Evolutionary conservation across 2,329 filamentous ascomycete species (phyloP).

Genomic region (Stagonosporopsis rhizophila): DNA sequence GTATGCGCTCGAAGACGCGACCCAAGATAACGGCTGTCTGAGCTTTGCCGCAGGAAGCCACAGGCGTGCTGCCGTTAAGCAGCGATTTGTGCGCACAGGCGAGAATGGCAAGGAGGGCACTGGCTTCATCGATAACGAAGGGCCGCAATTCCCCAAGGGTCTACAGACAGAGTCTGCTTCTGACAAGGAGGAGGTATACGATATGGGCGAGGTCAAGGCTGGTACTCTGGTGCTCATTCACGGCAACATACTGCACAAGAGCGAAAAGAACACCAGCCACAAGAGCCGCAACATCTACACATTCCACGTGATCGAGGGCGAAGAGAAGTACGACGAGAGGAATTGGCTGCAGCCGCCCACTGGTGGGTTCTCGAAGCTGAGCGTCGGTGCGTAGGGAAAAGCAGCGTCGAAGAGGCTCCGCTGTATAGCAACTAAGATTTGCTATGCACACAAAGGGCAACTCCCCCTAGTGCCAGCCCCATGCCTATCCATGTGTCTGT

Average conservation of each 20-base stretch:
- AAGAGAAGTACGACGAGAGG: conserved; percentile 77
- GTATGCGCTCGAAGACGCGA: conserved; percentile 96
- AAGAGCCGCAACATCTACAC: conserved; percentile 96
- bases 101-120: conserved; percentile 47
- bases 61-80: conserved; percentile 71
- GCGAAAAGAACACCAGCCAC: conserved; percentile 85
- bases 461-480: conserved; percentile 77
- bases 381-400: conserved; percentile 26
- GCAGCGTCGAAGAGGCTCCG: background rate
- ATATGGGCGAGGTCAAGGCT: conserved; percentile 85
- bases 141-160: conserved; percentile 65
- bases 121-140: conserved; percentile 67
- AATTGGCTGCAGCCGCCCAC: conserved; percentile 93
- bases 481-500: conserved; percentile 85
- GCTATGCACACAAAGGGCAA: conserved; percentile 79
- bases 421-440: conserved; percentile 41
- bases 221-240: conserved; percentile 93
- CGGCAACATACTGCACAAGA: conserved; percentile 95
- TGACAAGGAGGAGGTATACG: conserved; percentile 65
- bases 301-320: conserved; percentile 93
- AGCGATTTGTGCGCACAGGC: conserved; percentile 75
- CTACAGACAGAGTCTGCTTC: conserved; percentile 51
- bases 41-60: conserved; percentile 87
- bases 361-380: conserved; percentile 78
- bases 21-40: conserved; percentile 83